Base-by-base conservation (phyloP, 2,329 filamentous ascomycete genomes). In the Fusarium sacchari region DNA sequence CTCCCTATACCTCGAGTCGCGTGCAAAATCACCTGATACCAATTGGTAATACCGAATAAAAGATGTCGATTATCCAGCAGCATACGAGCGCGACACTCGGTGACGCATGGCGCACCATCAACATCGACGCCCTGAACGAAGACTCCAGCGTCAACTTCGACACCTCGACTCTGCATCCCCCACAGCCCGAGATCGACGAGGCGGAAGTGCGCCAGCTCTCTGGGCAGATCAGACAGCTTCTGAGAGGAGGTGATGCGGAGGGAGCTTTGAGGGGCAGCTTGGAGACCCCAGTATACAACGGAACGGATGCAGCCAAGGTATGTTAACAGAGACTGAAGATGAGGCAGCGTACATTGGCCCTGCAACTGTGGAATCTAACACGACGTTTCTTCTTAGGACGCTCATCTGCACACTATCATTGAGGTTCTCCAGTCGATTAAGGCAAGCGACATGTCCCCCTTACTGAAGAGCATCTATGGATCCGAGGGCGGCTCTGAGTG, bases 381-480 rank as follows among this genome's bases (percentile, higher is more conserved):
- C 11, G 7, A 30, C 9, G 9, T 26, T 22, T 12, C 22, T 15
- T 12, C 26, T 72, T 83, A 97, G 92, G 94, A 97, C 75, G 87
- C 94, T 36, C 95, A 98, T 82, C 86, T 97, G 73, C 91, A 94
- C 76, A 96, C 94, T 26, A 93, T 99, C 44, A 91, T 94, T 70
- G 96, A 99, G 84, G 95, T 98, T 66, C 87, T 99, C 74, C 95
- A 97, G 83, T 96, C 94, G 26, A 98, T 98, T 84, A 95, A 97
- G 82, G 95, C 96, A 80, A 93, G 93, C 77, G 96, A 99, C 78
- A 98, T 98, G 94, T 94, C 92, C 73, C 93, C 94, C 20, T 91
- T 98, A 79, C 86, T 99, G 76, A 91, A 92, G 83, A 90, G 91
- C 65, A 93, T 98, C 79, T 95, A 96, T 84, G 86, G 86, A 67